Evolutionary conservation across 768 basidiomycete species (phyloP), one percentile per base, ranked within the genome.

Genomic region (Rhodotorula diobovata): DNA sequence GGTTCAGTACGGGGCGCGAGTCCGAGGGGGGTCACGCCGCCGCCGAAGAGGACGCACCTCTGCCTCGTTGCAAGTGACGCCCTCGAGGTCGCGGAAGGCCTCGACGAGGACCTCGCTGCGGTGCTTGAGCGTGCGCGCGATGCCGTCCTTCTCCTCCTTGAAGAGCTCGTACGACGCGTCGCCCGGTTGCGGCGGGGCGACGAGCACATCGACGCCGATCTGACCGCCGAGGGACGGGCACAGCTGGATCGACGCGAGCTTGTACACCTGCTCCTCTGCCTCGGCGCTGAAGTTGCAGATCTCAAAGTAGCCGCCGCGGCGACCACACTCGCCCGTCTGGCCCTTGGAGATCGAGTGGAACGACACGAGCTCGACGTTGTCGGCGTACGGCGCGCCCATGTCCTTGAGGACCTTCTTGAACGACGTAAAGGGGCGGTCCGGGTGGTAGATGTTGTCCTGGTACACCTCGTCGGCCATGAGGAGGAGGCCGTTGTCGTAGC

Each of bases 261-360:
- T 99, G 85, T 98, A 97, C 62, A 98, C 86, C 79, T 90, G 85
- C 25, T 90, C 91, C 70, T 89, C 82, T 69, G 95, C 84, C 39
- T 91, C 88, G 15, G 87, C 83, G 21, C 84, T 79, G 75, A 99
- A 82, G 81, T 98, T 98, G 71, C 86, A 85, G 79, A 88, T 87
- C 82, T 99, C 95, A 77, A 95, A 94, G 84, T 96, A 99, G 6
- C 94, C 95, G 45, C 95, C 95, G 59, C 96, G 86, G n/a, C 95
- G 85, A 4, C 96, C 95, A 80, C 96, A 99, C 82, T 99, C 95
- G 69, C 95, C 95, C 48, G 86, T 86, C 71, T 96, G 91, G 63
- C 95, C 95, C 81, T 99, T 99, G 67, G 91, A 94, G 79, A 95
- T 95, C 64, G 90, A 93, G 83, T 99, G 95, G 88, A 96, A 97